phyloP scores from a whole-genome alignment of 192 early-diverging fungal species.

The Obelidium mucronatum region DNA sequence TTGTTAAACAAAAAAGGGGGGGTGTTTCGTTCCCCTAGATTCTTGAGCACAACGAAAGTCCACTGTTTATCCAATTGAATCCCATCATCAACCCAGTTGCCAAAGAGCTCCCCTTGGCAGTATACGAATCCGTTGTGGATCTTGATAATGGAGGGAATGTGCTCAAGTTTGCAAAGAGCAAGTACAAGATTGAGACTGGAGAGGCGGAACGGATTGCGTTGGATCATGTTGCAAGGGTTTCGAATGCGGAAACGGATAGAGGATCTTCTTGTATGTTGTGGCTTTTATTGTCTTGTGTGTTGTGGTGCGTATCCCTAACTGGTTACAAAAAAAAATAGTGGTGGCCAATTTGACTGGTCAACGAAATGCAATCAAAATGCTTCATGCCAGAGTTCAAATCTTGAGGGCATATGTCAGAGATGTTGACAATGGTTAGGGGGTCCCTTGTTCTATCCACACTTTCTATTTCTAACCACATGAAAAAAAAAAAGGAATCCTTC shows the following conservation, averaged over 20 bases:
- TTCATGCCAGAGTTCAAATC: conserved; percentile 73
- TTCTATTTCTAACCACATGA: background rate
- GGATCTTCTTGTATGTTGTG: conserved; percentile 61
- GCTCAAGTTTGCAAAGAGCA: conserved; percentile 67
- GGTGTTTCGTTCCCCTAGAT: no score
- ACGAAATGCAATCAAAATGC: conserved; percentile 83
- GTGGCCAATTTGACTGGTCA: conserved; percentile 75
- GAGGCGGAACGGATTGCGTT: conserved; percentile 90
- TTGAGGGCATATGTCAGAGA: conserved; percentile 77
- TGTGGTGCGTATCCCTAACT: background rate
- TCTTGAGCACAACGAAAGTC: conserved; percentile 74
- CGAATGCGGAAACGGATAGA: conserved; percentile 59
- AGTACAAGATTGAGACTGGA: conserved; percentile 82
- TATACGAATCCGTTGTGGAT: conserved; percentile 84
- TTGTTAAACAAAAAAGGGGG: background rate
- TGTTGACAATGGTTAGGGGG: conserved; percentile 63
- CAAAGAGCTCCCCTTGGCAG: conserved; percentile 74
- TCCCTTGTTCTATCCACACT: background rate
- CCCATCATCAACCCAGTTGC: conserved; percentile 48
- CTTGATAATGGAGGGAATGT: conserved; percentile 58
- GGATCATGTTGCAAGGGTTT: conserved; percentile 80
- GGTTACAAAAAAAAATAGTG: no score
- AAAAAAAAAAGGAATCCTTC: conserved; percentile 65
- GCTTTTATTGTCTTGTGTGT: background rate
- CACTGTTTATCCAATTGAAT: conserved; percentile 77